These are phyloP conservation scores for Setaria viridis DNA, from an alignment of 202 grass and related monocot genomes.

Conservation along the genomic window DNA sequence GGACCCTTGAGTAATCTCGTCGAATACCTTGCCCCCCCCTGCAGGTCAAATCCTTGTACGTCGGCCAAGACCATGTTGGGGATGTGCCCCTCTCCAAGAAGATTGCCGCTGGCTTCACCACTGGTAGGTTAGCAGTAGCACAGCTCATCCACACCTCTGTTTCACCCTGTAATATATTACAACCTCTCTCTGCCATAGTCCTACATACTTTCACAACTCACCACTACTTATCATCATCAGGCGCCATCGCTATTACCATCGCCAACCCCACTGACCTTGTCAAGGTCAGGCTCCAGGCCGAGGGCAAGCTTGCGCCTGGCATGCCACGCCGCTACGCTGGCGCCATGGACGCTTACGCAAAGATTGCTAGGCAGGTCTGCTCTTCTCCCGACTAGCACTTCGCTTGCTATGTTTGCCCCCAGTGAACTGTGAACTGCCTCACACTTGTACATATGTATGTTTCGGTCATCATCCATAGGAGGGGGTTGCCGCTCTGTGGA, in stretches of 20 bases:
- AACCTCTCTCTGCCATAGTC: neutral
- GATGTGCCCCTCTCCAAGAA: conserved; percentile 85
- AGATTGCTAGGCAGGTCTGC: conserved; percentile 71
- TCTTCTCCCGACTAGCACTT: neutral
- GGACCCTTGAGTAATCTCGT: too few relatives aligned
- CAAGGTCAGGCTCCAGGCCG: conserved; percentile 88
- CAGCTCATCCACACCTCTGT: too few relatives aligned
- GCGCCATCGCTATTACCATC: conserved; percentile 76
- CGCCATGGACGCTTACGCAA: conserved; percentile 78
- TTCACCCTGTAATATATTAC: neutral
- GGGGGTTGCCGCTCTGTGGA: conserved; percentile 77
- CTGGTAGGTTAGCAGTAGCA: conserved; percentile 45
- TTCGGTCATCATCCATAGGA: conserved; percentile 54
- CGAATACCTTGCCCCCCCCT: too few relatives aligned
- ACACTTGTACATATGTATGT: conserved; percentile 32
- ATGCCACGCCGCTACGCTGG: conserved; percentile 73
- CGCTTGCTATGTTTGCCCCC: neutral
- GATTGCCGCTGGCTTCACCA: conserved; percentile 87
- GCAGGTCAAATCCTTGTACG: conserved; percentile 78
- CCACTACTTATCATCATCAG: conserved; percentile 44
- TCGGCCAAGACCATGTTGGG: conserved; percentile 79
- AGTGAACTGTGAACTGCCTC: neutral
- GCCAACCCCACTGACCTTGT: conserved; percentile 98
- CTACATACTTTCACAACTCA: neutral
- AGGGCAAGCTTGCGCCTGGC: conserved; percentile 85